Conservation (phyloP, 352 stramenopile species). For the Pythium aphanidermatum region DNA sequence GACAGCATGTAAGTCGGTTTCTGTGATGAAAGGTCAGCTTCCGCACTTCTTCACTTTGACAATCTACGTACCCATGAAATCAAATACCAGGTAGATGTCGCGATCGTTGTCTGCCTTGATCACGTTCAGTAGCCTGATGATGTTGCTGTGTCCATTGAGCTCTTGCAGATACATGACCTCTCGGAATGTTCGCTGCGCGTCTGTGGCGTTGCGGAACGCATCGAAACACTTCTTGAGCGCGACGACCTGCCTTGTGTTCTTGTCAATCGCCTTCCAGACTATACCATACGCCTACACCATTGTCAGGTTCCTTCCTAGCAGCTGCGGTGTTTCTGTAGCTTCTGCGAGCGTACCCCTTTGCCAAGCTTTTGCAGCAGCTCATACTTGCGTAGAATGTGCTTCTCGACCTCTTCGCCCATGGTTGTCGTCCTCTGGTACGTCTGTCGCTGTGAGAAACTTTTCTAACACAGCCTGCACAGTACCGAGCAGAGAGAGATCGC, state of each 20-base stretch:
- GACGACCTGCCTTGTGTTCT: conserved; percentile 84
- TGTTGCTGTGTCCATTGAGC: conserved; percentile 90
- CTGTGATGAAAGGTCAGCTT: conserved; percentile 25
- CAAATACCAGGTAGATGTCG: conserved; percentile 96
- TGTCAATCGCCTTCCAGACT: conserved; percentile 96
- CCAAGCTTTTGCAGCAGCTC: conserved; percentile 92
- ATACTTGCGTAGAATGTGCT: conserved; percentile 91
- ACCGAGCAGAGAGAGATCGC: too few species aligned
- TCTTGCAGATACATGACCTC: conserved; percentile 96
- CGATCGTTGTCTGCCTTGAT: conserved; percentile 94
- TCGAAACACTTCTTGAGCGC: conserved; percentile 97
- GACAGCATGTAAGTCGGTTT: conserved; percentile 94
- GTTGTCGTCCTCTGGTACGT: background rate
- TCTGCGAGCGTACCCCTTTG: conserved; percentile 74
- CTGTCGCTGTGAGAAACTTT: background rate
- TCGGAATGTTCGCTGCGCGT: conserved; percentile 93
- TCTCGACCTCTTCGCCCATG: conserved; percentile 93
- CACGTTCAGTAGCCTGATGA: conserved; percentile 92
- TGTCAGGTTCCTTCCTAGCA: too few species aligned
- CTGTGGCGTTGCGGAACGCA: conserved; percentile 93
- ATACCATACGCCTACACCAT: conserved; percentile 88
- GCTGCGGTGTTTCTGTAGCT: too few species aligned
- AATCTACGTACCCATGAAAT: conserved; percentile 88
- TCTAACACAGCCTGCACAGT: too few species aligned
- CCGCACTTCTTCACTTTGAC: background rate